Conservation (phyloP, 495 filamentous ascomycete genomes). For the Trichoderma virens region DNA sequence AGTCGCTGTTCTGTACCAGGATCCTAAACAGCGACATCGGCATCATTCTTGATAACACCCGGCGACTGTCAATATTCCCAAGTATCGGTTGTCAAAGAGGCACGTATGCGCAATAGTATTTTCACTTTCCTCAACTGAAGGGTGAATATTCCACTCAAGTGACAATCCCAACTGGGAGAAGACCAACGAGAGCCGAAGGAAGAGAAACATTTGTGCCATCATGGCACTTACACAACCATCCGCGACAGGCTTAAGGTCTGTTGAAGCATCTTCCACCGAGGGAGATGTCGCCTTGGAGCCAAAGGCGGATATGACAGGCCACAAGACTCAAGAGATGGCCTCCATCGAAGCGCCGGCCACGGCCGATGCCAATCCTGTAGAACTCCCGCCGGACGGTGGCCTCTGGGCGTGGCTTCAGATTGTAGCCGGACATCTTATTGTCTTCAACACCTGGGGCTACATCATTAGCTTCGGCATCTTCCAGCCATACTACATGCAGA, state of each 20-base stretch:
- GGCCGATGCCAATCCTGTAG: conserved; percentile 12
- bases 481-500: conserved; percentile 59
- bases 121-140: neutral
- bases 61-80: neutral
- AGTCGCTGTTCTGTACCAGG: neutral
- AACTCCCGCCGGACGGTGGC: conserved; percentile 56
- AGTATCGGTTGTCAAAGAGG: neutral
- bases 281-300: neutral
- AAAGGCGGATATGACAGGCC: neutral
- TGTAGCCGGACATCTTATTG: conserved; percentile 24
- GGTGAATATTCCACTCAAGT: neutral
- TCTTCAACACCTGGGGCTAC: conserved; percentile 32
- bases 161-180: neutral
- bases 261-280: neutral
- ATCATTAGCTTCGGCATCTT: conserved; percentile 67
- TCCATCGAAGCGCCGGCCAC: neutral
- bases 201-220: neutral
- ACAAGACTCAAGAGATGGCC: neutral
- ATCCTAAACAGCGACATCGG: neutral
- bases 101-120: neutral
- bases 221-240: neutral
- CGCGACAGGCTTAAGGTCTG: neutral
- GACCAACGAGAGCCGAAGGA: neutral
- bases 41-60: neutral
- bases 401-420: conserved; percentile 51